Evolutionary conservation across 2,329 filamentous ascomycete species (phyloP).

Genomic region (Bipolaris oryzae): DNA sequence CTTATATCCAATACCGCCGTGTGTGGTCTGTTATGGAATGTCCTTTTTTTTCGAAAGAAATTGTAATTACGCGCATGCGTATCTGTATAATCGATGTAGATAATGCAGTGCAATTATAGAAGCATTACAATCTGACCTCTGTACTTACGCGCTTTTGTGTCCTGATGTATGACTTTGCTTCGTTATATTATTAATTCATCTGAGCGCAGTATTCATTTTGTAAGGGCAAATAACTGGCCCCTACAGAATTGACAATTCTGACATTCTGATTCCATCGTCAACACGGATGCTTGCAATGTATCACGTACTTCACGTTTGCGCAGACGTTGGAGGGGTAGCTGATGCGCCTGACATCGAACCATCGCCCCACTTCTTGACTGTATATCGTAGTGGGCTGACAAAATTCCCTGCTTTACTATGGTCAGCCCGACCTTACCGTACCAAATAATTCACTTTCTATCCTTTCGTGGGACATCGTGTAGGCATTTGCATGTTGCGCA

Average conservation of each 20-base stretch:
- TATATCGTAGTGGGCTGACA: not conserved
- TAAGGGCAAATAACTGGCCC: not conserved
- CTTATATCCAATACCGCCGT: not conserved
- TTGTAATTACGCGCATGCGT: not conserved
- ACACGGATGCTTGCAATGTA: not conserved
- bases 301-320: not conserved
- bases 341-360: constrained; percentile 15
- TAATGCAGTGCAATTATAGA: not conserved
- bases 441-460: not conserved
- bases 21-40: constrained; percentile 2
- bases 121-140: not conserved
- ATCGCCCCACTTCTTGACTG: constrained; percentile 10
- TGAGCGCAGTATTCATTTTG: not conserved
- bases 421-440: not conserved
- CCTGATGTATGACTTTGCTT: not conserved
- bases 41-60: constrained; percentile 6
- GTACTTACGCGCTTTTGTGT: too few relatives aligned
- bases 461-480: not conserved
- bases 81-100: not conserved
- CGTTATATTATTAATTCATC: not conserved
- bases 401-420: not conserved
- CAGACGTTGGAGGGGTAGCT: constrained; percentile 4
- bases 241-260: not conserved
- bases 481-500: not conserved
- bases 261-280: not conserved